phyloP scores from a whole-genome alignment of 129 eudicot species.

The Chrysanthemum seticuspe region DNA sequence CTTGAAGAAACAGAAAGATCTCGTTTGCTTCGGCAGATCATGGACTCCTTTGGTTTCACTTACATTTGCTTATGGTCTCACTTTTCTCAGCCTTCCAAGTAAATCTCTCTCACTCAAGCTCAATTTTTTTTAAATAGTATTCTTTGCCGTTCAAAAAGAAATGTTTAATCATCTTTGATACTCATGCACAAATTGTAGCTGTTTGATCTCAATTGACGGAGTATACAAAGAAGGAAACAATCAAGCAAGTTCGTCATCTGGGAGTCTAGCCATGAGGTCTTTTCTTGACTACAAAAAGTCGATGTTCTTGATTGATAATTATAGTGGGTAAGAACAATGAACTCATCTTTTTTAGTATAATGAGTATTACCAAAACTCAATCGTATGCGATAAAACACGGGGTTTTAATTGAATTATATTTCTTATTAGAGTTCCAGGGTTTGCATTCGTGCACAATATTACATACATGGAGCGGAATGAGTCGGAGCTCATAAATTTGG shows the following conservation, averaged over 20 bases:
- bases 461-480: constrained; percentile 56
- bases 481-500: constrained; percentile 44
- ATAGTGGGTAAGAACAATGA: constrained; percentile 25
- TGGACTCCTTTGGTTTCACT: constrained; percentile 51
- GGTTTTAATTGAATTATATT: neutral
- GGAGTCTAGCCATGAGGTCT: constrained; percentile 40
- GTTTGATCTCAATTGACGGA: constrained; percentile 56
- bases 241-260: constrained; percentile 52
- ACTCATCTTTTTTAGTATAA: neutral
- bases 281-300: constrained; percentile 52
- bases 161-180: constrained; percentile 2
- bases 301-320: constrained; percentile 30
- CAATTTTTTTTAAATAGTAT: neutral
- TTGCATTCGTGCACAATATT: constrained; percentile 55
- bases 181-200: constrained; percentile 36
- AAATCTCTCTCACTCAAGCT: constrained; percentile 7
- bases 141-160: neutral
- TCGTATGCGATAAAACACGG: neutral
- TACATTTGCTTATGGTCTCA: constrained; percentile 87
- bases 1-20: constrained; percentile 54
- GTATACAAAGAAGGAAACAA: constrained; percentile 44
- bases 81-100: constrained; percentile 61
- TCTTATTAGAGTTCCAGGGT: constrained; percentile 66
- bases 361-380: neutral
- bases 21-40: constrained; percentile 45